A percentile compares a stretch with the other conserved stretches of the same genome.
phyloP scores from a whole-genome alignment of 768 basidiomycete genomes.

The Leucogyrophana mollusca region DNA sequence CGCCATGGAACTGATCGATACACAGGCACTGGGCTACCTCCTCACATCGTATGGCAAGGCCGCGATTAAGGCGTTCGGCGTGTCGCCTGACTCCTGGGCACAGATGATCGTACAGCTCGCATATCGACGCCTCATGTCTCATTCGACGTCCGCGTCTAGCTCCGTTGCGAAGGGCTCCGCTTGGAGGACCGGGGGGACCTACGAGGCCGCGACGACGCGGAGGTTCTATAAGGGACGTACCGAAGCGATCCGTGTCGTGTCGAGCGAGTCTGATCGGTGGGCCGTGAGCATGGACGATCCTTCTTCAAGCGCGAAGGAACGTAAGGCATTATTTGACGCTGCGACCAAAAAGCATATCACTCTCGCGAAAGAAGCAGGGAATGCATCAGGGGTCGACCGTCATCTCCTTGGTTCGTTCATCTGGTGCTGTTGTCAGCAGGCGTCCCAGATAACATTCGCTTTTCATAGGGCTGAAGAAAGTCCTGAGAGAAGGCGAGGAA shows the following conservation, averaged over 20 bases:
- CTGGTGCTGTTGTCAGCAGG: neutral
- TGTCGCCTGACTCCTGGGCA: slow-evolving; percentile 94
- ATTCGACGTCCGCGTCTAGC: no score
- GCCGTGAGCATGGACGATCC: slow-evolving; percentile 70
- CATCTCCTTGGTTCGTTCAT: slow-evolving; percentile 72
- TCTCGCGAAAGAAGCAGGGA: slow-evolving; percentile 64
- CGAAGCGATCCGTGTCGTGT: slow-evolving; percentile 88
- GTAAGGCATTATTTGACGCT: slow-evolving; percentile 50
- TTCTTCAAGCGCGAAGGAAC: slow-evolving; percentile 30
- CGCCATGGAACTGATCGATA: slow-evolving; percentile 55
- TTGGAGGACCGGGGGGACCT: slow-evolving; percentile 73
- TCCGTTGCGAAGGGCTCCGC: slow-evolving; percentile 31
- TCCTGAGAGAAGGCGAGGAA: slow-evolving; percentile 58
- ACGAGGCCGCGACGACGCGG: slow-evolving; percentile 92
- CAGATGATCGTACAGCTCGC: slow-evolving; percentile 93
- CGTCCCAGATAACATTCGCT: neutral
- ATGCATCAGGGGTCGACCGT: slow-evolving; percentile 79
- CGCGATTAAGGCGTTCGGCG: slow-evolving; percentile 80
- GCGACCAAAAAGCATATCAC: slow-evolving; percentile 65
- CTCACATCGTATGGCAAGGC: slow-evolving; percentile 81
- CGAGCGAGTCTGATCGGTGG: slow-evolving; percentile 74
- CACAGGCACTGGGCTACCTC: slow-evolving; percentile 62
- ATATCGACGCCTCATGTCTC: slow-evolving; percentile 57
- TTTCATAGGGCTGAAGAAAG: slow-evolving; percentile 64
- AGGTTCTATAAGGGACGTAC: slow-evolving; percentile 88